Conservation (phyloP, 2,329 filamentous ascomycete species). For the Fusarium chaquense region DNA sequence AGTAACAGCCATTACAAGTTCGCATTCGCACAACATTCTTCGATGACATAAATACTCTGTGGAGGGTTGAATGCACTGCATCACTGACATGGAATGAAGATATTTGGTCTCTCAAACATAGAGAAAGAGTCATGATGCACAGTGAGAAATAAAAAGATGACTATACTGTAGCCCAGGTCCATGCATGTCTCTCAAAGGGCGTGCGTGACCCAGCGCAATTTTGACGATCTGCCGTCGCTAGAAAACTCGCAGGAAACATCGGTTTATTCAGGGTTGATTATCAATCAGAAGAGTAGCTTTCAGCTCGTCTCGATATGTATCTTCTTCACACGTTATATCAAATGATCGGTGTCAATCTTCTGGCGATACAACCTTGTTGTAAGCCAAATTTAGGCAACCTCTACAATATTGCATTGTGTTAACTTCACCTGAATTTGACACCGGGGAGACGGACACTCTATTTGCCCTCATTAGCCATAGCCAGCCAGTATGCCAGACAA, state of each 20-base stretch:
- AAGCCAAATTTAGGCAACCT: slow-evolving; percentile 39
- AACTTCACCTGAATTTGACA: slow-evolving; percentile 7
- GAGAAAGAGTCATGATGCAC: slow-evolving; percentile 3
- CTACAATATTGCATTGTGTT: slow-evolving; percentile 19
- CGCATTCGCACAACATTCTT: background rate
- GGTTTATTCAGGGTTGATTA: slow-evolving; percentile 16
- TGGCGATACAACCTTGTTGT: slow-evolving; percentile 21
- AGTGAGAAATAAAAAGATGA: slow-evolving; percentile 7
- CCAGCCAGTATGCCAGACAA: slow-evolving; percentile 31
- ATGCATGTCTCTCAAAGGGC: slow-evolving; percentile 34
- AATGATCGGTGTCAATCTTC: slow-evolving; percentile 30
- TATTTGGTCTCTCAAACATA: background rate
- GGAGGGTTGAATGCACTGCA: slow-evolving; percentile 9
- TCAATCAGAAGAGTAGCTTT: slow-evolving; percentile 12
- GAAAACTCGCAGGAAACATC: slow-evolving; percentile 29
- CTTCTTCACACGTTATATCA: slow-evolving; percentile 6
- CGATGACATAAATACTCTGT: background rate
- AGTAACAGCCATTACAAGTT: background rate
- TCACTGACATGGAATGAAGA: slow-evolving; percentile 1
- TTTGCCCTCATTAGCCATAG: slow-evolving; percentile 14
- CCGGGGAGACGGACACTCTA: background rate
- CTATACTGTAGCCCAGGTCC: background rate
- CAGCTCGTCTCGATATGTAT: slow-evolving; percentile 12
- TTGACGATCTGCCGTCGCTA: slow-evolving; percentile 14
- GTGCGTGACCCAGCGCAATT: slow-evolving; percentile 21